Conservation (phyloP, 169 alveolate species). For the Besnoitia besnoiti region DNA sequence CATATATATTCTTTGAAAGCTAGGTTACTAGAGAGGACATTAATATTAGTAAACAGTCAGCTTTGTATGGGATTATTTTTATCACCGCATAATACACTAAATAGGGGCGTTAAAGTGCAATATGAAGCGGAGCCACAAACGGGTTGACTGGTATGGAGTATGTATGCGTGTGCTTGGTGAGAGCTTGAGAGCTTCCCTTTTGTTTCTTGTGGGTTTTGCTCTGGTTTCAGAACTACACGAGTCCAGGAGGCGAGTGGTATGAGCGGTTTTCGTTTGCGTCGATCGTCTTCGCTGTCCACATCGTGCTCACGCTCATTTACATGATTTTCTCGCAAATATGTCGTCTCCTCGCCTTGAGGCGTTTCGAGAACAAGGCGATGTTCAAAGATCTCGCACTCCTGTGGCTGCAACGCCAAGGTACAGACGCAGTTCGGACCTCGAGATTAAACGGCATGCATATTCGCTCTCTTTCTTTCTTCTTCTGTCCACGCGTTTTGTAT, state of each 20-base stretch:
- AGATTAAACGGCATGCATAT: background rate
- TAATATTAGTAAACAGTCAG: no score
- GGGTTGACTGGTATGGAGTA: no score
- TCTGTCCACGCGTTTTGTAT: no score
- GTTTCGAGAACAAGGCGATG: constrained; percentile 33
- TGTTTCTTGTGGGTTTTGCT: background rate
- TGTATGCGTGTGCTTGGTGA: no score
- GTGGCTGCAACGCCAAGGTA: background rate
- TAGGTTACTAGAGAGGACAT: no score
- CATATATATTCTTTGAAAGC: no score
- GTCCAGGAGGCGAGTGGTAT: constrained; percentile 29
- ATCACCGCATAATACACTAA: no score
- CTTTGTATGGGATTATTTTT: no score
- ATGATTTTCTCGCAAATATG: constrained; percentile 11
- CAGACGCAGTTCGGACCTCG: no score
- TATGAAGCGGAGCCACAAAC: no score
- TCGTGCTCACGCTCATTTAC: background rate
- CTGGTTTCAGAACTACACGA: background rate
- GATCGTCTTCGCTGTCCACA: background rate
- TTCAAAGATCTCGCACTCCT: constrained; percentile 48
- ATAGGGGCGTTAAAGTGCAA: no score
- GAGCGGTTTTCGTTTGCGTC: constrained; percentile 1
- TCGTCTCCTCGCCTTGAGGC: constrained; percentile 25
- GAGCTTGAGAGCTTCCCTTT: background rate
- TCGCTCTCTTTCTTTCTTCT: no score